Evolutionary conservation across 2,329 filamentous ascomycete genomes (phyloP).

Genomic region (Aspergillus fumigatiaffinis): DNA sequence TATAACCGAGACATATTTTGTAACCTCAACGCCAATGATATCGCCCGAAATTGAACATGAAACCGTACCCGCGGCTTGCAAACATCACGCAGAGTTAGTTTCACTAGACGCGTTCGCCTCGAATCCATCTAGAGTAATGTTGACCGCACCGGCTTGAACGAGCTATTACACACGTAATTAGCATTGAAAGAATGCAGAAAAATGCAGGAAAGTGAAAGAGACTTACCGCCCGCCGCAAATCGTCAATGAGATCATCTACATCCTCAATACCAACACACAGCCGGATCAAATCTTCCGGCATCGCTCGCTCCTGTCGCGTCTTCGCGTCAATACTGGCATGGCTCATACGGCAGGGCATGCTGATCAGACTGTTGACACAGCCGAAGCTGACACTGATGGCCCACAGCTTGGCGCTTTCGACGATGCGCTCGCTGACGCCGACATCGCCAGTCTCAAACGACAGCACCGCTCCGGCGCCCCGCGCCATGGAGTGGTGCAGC

Average conservation of each 20-base stretch:
- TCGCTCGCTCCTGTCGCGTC: conserved; percentile 78
- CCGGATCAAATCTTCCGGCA: conserved; percentile 96
- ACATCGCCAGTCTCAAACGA: conserved; percentile 94
- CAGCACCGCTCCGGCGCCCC: conserved; percentile 88
- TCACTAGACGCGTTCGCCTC: conserved; percentile 48
- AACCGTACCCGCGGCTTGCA: background rate
- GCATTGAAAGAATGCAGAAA: background rate
- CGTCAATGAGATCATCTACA: conserved; percentile 83
- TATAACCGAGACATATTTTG: background rate
- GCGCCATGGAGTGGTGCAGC: conserved; percentile 90
- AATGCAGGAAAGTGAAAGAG: background rate
- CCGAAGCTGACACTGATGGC: conserved; percentile 97
- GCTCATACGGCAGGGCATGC: conserved; percentile 99
- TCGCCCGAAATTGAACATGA: background rate
- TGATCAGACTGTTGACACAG: conserved; percentile 97
- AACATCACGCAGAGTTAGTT: background rate
- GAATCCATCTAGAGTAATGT: conserved; percentile 78
- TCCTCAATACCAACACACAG: conserved; percentile 97
- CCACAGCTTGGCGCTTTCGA: conserved; percentile 87
- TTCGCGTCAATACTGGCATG: conserved; percentile 97
- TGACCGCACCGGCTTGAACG: conserved; percentile 90
- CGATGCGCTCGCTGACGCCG: conserved; percentile 80
- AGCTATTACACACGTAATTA: conserved; percentile 51
- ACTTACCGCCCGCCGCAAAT: conserved; percentile 84
- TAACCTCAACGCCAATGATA: conserved; percentile 2